Base-by-base conservation (phyloP, 2,329 filamentous ascomycete genomes). In the Pestalotiopsis sp. region DNA sequence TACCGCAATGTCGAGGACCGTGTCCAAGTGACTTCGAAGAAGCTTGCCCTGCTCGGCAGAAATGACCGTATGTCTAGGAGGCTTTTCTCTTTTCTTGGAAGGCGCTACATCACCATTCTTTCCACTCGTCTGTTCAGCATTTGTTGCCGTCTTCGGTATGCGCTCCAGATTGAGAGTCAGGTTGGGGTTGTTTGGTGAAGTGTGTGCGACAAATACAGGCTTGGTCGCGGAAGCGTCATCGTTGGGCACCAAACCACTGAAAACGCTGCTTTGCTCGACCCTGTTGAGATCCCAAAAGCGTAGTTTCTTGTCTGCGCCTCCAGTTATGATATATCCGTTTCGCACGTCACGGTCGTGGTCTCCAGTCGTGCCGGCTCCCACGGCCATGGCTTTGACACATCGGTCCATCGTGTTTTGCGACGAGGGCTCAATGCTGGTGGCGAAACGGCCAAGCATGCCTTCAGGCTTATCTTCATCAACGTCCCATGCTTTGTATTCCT, bases 211-310 rank as follows among this genome's bases (percentile, higher is more conserved):
- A 77, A 95, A 98, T 11, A 88, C 87, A n/a, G 94, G 92, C 76
- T 90, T 91, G 41, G 88, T 83, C 14, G 61, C 17, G 7, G n/a
- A 11, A 36, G 61, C 61, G 14, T 64, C 65, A 69, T 94, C 91
- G 41, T 94, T 91, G 2, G 70, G 36, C 17, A 52, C 23, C 12
- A 94, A 84, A 0, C 95, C 95, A 77, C 93, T 97, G 72, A 97
- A 91, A 14, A 98, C 87, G 68, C 87, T 85, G 56, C 94, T 97
- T 69, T 90, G 88, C 76, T 97, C 94, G 11, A 94, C 86, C 11
- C 91, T 90, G 11, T 89, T 86, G 14, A 96, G 86, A 77, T 99
- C 95, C 96, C 96, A 99, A 81, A 97, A 98, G 11, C 96, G 90
- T 20, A 99, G 88, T 80, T 93, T 96, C 81, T 92, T 94, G 80